phyloP scores from a whole-genome alignment of 257 asterid species.

The Parsonsia alboflavescens region DNA sequence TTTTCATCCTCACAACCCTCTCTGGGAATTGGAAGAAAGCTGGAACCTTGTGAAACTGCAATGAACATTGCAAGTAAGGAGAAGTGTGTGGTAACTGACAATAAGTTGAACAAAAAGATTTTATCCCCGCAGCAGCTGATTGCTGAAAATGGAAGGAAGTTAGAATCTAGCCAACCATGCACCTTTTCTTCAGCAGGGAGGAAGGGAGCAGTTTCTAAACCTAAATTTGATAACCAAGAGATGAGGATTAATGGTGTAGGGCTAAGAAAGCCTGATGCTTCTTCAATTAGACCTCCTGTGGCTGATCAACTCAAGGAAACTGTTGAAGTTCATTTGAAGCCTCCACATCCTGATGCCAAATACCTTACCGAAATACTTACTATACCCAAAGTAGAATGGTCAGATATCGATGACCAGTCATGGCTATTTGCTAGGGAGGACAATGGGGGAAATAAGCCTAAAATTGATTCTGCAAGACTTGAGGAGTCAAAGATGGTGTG shows the following conservation, averaged over 20 bases:
- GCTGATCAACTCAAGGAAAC: conserved; percentile 25
- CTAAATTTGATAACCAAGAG: conserved; percentile 23
- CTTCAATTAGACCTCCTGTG: conserved; percentile 4
- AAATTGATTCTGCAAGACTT: conserved; percentile 10
- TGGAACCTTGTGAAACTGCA: conserved; percentile 29
- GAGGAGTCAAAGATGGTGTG: conserved; percentile 39
- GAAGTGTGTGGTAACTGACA: conserved; percentile 14
- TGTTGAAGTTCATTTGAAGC: conserved; percentile 15
- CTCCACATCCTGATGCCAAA: conserved; percentile 51
- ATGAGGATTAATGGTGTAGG: conserved; percentile 27
- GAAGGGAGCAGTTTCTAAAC: conserved; percentile 3
- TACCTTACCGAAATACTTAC: conserved; percentile 38
- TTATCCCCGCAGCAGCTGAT: not conserved
- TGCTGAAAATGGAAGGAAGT: conserved; percentile 20
- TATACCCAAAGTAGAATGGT: conserved; percentile 42
- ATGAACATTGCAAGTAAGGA: conserved; percentile 9
- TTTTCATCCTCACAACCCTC: conserved; percentile 20
- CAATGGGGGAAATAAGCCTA: conserved; percentile 28
- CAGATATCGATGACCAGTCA: conserved; percentile 37
- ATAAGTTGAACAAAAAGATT: conserved; percentile 11
- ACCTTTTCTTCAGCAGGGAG: conserved; percentile 3
- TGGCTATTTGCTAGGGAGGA: conserved; percentile 39
- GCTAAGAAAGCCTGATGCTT: conserved; percentile 15
- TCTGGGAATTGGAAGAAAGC: conserved; percentile 17
- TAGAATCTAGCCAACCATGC: conserved; percentile 7